Percentiles rank a stretch among this genome's conserved stretches.
These are phyloP conservation scores for Linum usitatissimum DNA, from an alignment of 345 rosid species.

Conservation along the genomic window DNA sequence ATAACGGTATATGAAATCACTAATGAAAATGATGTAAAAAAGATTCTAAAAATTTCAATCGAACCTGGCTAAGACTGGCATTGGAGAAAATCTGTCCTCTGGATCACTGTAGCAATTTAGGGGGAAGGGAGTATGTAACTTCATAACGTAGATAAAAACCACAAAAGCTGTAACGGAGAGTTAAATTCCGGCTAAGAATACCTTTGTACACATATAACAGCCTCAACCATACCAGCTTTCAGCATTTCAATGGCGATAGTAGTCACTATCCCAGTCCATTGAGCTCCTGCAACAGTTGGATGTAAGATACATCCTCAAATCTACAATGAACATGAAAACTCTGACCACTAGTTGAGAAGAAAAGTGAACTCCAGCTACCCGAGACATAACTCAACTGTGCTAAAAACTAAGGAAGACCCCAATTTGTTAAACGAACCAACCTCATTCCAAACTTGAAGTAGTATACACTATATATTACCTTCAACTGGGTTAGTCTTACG, in stretches of 20 bases:
- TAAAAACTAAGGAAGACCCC: not conserved
- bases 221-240: constrained; percentile 77
- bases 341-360: not conserved
- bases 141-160: constrained; percentile 1
- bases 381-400: not conserved
- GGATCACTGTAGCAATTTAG: constrained; percentile 52
- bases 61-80: constrained; percentile 89
- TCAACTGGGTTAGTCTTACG: constrained; percentile 76
- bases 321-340: not conserved
- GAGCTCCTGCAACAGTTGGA: constrained; percentile 53
- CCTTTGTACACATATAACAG: constrained; percentile 97
- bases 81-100: constrained; percentile 75
- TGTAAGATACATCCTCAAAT: not conserved
- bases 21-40: constrained; percentile 10
- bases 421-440: not conserved
- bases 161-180: not conserved
- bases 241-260: constrained; percentile 94
- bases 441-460: not conserved
- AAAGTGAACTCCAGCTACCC: not conserved
- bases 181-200: constrained; percentile 10
- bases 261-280: constrained; percentile 96
- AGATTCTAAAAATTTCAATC: not conserved
- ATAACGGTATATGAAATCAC: not conserved
- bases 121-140: not conserved
- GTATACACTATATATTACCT: constrained; percentile 38